Conservation (phyloP, 129 eudicot genomes). For the Tanacetum coccineum region DNA sequence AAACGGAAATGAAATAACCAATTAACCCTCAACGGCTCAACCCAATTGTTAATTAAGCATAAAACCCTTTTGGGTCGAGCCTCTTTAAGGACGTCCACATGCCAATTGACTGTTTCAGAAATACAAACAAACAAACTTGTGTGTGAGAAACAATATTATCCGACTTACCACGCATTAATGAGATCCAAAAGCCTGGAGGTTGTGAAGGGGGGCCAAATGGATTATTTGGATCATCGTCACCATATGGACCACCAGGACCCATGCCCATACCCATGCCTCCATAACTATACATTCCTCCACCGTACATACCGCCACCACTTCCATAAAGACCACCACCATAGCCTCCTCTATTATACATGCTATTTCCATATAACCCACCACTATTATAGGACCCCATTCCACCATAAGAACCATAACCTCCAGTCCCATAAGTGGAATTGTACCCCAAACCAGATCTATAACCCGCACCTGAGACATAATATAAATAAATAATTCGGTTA, state of each 20-base stretch:
- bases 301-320: slow-evolving; percentile 65
- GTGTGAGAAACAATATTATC: background rate
- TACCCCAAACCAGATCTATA: slow-evolving; percentile 53
- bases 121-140: background rate
- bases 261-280: slow-evolving; percentile 59
- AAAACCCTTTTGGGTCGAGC: background rate
- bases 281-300: slow-evolving; percentile 53
- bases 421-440: slow-evolving; percentile 67
- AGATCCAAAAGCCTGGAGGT: slow-evolving; percentile 97
- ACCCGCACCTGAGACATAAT: slow-evolving; percentile 33
- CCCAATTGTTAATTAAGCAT: background rate
- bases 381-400: slow-evolving; percentile 71
- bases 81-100: background rate
- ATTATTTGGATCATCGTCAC: slow-evolving; percentile 88
- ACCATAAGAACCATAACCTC: slow-evolving; percentile 50
- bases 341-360: slow-evolving; percentile 62
- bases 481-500: slow-evolving; percentile 9
- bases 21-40: background rate
- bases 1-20: background rate
- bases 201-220: slow-evolving; percentile 79
- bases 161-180: slow-evolving; percentile 87
- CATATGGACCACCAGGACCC: slow-evolving; percentile 88
- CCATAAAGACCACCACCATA: slow-evolving; percentile 63
- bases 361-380: slow-evolving; percentile 77
- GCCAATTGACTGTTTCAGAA: background rate